These are phyloP conservation scores for Terana coerulea DNA, from an alignment of 768 basidiomycete species.

Conservation along the genomic window DNA sequence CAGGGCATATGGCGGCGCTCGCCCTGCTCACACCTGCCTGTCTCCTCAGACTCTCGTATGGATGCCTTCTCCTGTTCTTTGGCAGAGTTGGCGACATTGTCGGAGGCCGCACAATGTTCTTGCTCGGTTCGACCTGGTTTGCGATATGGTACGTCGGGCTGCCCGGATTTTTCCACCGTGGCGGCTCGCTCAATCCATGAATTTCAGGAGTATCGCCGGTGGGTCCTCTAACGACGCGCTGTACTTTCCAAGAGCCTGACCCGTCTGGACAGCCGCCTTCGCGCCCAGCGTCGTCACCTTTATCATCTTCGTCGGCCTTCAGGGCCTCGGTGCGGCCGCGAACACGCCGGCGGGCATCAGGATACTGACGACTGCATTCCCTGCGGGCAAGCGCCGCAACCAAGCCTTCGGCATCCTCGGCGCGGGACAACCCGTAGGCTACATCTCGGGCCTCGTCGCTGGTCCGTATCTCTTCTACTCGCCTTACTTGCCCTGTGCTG, in stretches of 20 bases:
- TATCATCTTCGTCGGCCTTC: too few species aligned
- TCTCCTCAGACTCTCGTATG: neutral
- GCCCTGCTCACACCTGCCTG: too few species aligned
- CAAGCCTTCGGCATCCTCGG: conserved; percentile 27
- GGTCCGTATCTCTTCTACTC: too few species aligned
- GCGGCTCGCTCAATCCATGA: neutral
- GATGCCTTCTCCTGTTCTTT: neutral
- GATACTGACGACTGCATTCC: conserved; percentile 25
- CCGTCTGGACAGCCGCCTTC: neutral
- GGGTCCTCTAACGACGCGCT: too few species aligned
- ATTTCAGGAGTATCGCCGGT: too few species aligned
- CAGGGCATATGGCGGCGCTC: neutral
- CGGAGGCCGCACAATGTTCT: neutral
- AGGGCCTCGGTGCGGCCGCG: neutral
- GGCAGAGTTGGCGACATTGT: neutral
- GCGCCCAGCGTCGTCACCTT: neutral
- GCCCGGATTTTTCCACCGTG: neutral
- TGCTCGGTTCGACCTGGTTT: neutral
- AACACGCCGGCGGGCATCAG: too few species aligned
- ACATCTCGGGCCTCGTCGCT: conserved; percentile 27
- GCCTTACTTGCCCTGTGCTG: too few species aligned
- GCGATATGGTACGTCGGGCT: neutral
- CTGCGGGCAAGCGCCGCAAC: conserved; percentile 24
- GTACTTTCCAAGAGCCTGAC: neutral
- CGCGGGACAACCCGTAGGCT: conserved; percentile 29